These are phyloP conservation scores for Dipteronia dyeriana DNA, from an alignment of 345 rosid genomes.

Conservation along the genomic window DNA sequence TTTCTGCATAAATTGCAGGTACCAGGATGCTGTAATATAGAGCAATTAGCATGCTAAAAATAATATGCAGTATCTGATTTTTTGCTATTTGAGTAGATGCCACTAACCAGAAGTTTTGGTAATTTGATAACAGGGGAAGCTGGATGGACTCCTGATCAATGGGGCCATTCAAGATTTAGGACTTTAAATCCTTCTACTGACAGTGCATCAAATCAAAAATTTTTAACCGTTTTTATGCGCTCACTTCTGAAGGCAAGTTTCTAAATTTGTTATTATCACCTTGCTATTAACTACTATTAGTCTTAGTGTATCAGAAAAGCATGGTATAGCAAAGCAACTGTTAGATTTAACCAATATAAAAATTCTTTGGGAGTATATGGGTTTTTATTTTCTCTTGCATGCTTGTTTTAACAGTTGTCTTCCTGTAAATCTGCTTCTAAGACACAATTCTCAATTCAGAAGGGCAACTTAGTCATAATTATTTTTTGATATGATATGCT, in stretches of 20 bases:
- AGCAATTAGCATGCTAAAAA: not conserved
- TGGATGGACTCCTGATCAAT: slow-evolving; percentile 98
- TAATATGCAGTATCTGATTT: not conserved
- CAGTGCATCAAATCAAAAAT: slow-evolving; percentile 62
- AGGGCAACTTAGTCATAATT: too few relatives aligned
- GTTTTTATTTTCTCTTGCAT: not conserved
- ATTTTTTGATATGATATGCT: not conserved
- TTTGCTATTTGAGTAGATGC: not conserved
- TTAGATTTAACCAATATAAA: not conserved
- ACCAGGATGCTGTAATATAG: not conserved
- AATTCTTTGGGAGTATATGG: not conserved
- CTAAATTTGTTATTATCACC: not conserved
- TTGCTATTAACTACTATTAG: slow-evolving; percentile 11
- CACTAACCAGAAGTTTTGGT: slow-evolving; percentile 10
- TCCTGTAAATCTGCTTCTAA: not conserved
- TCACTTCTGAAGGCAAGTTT: slow-evolving; percentile 80
- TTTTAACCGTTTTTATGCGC: slow-evolving; percentile 79
- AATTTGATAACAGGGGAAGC: slow-evolving; percentile 69
- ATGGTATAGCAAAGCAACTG: not conserved
- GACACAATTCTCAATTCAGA: not conserved
- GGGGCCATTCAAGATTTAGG: slow-evolving; percentile 87
- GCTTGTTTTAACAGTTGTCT: not conserved
- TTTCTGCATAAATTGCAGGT: not conserved
- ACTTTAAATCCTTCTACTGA: slow-evolving; percentile 56
- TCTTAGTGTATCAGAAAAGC: not conserved